Conservation (phyloP, 257 asterid genomes). For the Mitragyna speciosa region DNA sequence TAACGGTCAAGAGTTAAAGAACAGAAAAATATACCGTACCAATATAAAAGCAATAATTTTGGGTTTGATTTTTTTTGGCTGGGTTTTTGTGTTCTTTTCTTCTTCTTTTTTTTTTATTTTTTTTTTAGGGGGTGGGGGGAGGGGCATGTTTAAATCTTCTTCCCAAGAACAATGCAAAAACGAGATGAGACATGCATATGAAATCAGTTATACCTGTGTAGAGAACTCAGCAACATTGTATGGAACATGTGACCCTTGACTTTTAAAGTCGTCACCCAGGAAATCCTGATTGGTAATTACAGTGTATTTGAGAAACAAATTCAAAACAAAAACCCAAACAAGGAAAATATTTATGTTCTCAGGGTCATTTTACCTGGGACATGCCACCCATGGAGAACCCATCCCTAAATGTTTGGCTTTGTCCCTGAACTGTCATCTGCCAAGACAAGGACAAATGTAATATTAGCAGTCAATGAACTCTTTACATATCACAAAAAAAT, state of each 20-base stretch:
- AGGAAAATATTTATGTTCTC: background rate
- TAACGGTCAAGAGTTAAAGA: slow-evolving; percentile 3
- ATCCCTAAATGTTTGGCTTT: slow-evolving; percentile 76
- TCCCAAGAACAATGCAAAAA: background rate
- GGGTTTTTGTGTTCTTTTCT: no score
- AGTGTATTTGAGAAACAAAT: slow-evolving; percentile 15
- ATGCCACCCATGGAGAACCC: slow-evolving; percentile 89
- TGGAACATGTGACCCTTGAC: slow-evolving; percentile 97
- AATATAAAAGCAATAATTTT: background rate
- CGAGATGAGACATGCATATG: background rate
- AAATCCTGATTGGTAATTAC: slow-evolving; percentile 59
- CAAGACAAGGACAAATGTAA: slow-evolving; percentile 3
- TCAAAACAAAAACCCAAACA: background rate
- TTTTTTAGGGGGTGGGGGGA: no score
- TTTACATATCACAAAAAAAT: background rate
- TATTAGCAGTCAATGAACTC: background rate
- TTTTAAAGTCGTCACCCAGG: slow-evolving; percentile 90
- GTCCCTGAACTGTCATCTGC: slow-evolving; percentile 57
- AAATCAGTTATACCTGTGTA: slow-evolving; percentile 58
- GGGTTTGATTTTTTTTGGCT: no score
- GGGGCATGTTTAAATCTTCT: no score
- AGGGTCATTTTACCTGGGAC: slow-evolving; percentile 67
- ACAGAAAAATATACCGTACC: background rate
- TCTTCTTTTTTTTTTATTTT: no score
- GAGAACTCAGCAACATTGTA: slow-evolving; percentile 82